phyloP scores from a whole-genome alignment of 2,329 filamentous ascomycete species.

The Alternaria sp. region DNA sequence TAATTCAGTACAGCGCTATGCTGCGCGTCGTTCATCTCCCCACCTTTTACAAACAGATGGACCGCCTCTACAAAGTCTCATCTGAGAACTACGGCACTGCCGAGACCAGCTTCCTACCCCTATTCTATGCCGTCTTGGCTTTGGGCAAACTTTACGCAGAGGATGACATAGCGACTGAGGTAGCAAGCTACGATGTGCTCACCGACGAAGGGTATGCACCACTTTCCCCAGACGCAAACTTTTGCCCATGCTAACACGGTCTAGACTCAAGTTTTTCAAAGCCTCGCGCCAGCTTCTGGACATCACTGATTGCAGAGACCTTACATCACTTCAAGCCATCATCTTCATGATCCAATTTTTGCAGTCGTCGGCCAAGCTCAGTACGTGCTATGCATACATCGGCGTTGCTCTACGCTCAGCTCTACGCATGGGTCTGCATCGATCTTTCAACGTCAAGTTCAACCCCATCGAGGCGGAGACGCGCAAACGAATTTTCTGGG shows the following conservation, averaged over 20 bases:
- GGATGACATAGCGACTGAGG: conserved; percentile 48
- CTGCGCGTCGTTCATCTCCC: conserved; percentile 82
- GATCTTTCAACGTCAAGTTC: conserved; percentile 58
- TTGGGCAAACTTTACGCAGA: conserved; percentile 59
- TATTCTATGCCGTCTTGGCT: conserved; percentile 59
- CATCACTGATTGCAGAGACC: conserved; percentile 62
- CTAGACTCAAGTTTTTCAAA: conserved; percentile 60
- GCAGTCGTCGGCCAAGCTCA: conserved; percentile 62
- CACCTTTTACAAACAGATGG: conserved; percentile 78
- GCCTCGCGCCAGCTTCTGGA: conserved; percentile 60
- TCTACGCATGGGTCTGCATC: conserved; percentile 61
- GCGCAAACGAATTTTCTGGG: conserved; percentile 62
- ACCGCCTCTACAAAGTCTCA: conserved; percentile 77
- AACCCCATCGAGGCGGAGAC: conserved; percentile 59
- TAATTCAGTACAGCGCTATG: conserved; percentile 69
- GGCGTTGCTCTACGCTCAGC: conserved; percentile 61
- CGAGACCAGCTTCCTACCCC: conserved; percentile 58
- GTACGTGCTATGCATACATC: conserved; percentile 63
- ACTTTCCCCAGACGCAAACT: too few relatives aligned
- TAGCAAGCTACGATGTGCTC: conserved; percentile 55
- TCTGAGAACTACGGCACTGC: conserved; percentile 56
- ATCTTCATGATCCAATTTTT: conserved; percentile 64
- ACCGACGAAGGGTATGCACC: conserved; percentile 57
- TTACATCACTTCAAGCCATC: conserved; percentile 60
- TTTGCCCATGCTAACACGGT: conserved; percentile 24